Percentiles rank a stretch among this genome's conserved stretches.
Conservation (phyloP, 139 green algal species). For the Monoraphidium neglectum region DNA sequence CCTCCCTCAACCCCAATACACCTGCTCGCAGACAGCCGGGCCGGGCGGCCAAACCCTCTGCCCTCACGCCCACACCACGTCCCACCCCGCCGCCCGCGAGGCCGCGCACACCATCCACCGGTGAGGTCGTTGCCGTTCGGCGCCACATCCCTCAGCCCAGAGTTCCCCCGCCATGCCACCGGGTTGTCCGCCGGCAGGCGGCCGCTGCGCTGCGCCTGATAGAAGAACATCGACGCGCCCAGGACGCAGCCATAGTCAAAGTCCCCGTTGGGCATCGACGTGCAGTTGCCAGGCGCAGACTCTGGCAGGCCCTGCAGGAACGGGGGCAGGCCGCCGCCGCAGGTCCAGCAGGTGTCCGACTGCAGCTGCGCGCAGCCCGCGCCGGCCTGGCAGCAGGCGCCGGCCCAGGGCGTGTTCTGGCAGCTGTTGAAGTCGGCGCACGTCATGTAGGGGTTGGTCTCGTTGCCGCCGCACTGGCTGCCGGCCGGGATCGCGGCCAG, state of each 20-base stretch:
- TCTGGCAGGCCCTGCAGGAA: background rate
- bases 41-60: no score
- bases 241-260: slow-evolving; percentile 41
- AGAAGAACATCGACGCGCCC: slow-evolving; percentile 46
- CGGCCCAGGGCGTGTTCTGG: slow-evolving; percentile 10
- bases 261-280: slow-evolving; percentile 4
- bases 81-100: no score
- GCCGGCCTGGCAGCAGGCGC: slow-evolving; percentile 13
- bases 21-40: no score
- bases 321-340: slow-evolving; percentile 4
- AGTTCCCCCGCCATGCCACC: slow-evolving; percentile 50
- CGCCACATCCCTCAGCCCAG: slow-evolving; percentile 37
- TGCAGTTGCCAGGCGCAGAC: background rate
- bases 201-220: slow-evolving; percentile 56
- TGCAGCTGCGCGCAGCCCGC: background rate
- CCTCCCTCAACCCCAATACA: no score
- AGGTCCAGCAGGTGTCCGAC: slow-evolving; percentile 8
- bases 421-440: slow-evolving; percentile 28
- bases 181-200: slow-evolving; percentile 43
- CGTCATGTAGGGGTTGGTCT: background rate
- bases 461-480: slow-evolving; percentile 33
- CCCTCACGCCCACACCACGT: no score
- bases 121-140: slow-evolving; percentile 33
- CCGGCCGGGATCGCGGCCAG: background rate
- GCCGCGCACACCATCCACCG: slow-evolving; percentile 35